Evolutionary conservation across 2,329 filamentous ascomycete genomes (phyloP), one percentile per base, ranked within the genome.

Genomic region (Colletotrichum sp.): DNA sequence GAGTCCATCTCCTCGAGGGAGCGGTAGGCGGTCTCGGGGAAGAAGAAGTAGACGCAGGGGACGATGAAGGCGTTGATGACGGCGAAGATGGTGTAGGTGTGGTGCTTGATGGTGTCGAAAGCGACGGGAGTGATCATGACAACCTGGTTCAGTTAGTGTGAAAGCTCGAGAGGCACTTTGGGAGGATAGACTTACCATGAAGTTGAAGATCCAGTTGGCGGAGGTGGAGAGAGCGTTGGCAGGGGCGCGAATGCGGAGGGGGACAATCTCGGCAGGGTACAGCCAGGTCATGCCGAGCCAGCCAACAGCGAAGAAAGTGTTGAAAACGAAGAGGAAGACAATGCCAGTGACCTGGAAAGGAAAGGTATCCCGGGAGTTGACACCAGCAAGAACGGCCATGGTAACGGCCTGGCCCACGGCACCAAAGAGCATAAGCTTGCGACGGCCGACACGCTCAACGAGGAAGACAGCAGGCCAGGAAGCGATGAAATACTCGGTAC

Each of bases 341-440:
- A 84, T 83, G 1, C 84, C 85, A 0, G 79, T 76, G 16, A 82
- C 80, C 16, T 84, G 79, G 44, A 80, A 81, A 0, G 76, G 69
- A 8, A 75, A 81, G 0, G 81, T 78, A 1, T 78, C 75, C 12
- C 5, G n/a, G 6, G 84, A 84, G 71, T 85, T 85, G 13, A 84
- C 86, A 39, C 88, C 87, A 0, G 89, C 87, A 49, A 92, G 86
- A 49, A 95, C 88, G 3, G 92, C 89, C 93, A 95, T 95, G 68
- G 90, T 92, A 3, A 89, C 81, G 49, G 91, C 91, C 86, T 93
- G 92, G 89, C 81, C 92, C 32, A 90, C 84, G 0, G 92, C 91
- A 69, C 93, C 93, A 77, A 95, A 91, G 21, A 95, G 84, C 93
- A 96, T 95, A 76, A 95, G 89, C 80, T 91, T 90, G 21, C 94